phyloP scores from a whole-genome alignment of 176 grass and related monocot genomes.

The Luzula sylvatica region DNA sequence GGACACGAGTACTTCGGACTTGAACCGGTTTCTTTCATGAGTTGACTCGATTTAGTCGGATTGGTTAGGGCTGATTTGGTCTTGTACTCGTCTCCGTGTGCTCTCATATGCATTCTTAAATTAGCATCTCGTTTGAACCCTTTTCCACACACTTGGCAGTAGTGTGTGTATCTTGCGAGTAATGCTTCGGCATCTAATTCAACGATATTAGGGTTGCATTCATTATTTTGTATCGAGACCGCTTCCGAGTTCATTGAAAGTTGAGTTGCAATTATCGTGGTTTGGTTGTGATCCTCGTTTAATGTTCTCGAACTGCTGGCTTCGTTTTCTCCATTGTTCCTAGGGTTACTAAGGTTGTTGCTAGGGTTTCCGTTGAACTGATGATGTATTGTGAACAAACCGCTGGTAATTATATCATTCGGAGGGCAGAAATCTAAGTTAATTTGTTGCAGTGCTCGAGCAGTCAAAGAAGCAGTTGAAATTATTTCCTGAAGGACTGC shows the following conservation, averaged over 20 bases:
- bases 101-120: slow-evolving; percentile 32
- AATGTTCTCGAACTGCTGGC: neutral
- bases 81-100: slow-evolving; percentile 35
- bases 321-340: neutral
- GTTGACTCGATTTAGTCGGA: neutral
- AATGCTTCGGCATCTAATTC: slow-evolving; percentile 19
- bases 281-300: neutral
- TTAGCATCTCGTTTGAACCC: slow-evolving; percentile 35
- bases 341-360: neutral
- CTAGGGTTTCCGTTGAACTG: neutral
- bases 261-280: neutral
- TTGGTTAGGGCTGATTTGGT: slow-evolving; percentile 3
- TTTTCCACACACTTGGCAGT: slow-evolving; percentile 31
- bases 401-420: neutral
- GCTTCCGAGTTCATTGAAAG: neutral
- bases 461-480: neutral
- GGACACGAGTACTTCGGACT: slow-evolving; percentile 24
- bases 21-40: neutral
- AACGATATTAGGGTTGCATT: slow-evolving; percentile 4
- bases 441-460: neutral
- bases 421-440: neutral
- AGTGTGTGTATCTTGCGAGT: slow-evolving; percentile 21
- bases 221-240: neutral
- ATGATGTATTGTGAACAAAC: neutral
- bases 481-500: neutral